Percentiles rank a stretch among this genome's conserved stretches.
phyloP scores from a whole-genome alignment of 768 basidiomycete genomes.

The Kwoniella dejecticola region DNA sequence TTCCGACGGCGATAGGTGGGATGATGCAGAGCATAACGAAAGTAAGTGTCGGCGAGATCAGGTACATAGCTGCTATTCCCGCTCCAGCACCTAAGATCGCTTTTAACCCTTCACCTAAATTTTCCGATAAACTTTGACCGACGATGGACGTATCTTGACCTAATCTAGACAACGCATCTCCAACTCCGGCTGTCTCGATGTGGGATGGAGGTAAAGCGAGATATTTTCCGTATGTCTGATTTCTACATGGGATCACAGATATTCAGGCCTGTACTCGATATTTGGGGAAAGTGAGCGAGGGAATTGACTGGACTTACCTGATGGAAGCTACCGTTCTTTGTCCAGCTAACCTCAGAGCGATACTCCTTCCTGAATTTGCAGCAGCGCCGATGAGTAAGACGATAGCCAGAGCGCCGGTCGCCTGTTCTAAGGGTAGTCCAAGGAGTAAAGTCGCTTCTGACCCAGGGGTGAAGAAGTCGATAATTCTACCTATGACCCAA shows the following conservation, averaged over 20 bases:
- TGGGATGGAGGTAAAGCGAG: constrained; percentile 48
- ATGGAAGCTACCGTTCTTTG: constrained; percentile 46
- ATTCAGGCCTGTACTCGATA: no score
- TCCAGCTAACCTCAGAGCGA: constrained; percentile 44
- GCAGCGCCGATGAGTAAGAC: constrained; percentile 43
- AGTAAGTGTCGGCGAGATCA: constrained; percentile 73
- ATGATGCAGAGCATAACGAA: constrained; percentile 87
- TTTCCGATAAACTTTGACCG: constrained; percentile 46
- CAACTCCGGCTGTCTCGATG: constrained; percentile 48
- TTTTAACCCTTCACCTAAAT: constrained; percentile 51
- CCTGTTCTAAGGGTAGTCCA: constrained; percentile 45
- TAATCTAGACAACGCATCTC: constrained; percentile 49
- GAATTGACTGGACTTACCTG: constrained; percentile 35
- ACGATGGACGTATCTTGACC: constrained; percentile 51
- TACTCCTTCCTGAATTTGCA: constrained; percentile 46
- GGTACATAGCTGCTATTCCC: constrained; percentile 82
- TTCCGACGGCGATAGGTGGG: constrained; percentile 33
- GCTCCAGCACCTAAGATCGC: constrained; percentile 47
- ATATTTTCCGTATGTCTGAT: constrained; percentile 49
- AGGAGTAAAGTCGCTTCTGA: constrained; percentile 45
- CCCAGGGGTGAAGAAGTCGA: constrained; percentile 51
- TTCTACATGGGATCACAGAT: no score
- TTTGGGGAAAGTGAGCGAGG: no score
- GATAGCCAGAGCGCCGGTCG: constrained; percentile 32
- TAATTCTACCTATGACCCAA: constrained; percentile 49